Evolutionary conservation across 164 flowering plant species (phyloP), one percentile per base, ranked within the genome.

Genomic region (Magnolia changhungtana): DNA sequence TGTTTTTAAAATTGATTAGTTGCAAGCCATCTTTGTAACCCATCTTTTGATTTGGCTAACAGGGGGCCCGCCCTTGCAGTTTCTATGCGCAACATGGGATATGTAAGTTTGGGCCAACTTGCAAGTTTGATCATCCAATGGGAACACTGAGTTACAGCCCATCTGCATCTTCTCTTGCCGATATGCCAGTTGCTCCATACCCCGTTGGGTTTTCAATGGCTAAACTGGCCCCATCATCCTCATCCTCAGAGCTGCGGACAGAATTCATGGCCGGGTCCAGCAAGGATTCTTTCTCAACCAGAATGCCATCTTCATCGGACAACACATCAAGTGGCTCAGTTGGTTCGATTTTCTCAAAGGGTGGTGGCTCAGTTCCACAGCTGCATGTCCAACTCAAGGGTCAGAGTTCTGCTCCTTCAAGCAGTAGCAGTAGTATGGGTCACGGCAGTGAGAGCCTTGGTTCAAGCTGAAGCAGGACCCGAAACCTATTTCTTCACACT

Each of bases 121-220:
- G 98, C 91, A 92, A 87, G 83, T 94, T 85, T 75, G 95, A 94
- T 79, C 98, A 94, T 75, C 91, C 97, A 49, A 86, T 86, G 91
- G 91, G 89, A 70, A 74, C 84, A 18, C 78, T 94, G 74, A 89
- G 90, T 78, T 92, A 93, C 87, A 90, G 96, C 75, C 95, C 99
- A 24, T 96, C 99, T 67, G 97, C 98, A 58, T 96, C 99, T 45
- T 96, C 98, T 76, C 93, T 94, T 63, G 81, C 92, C 73, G 98
- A 93, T 81, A 85, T 93, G 89, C 95, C 99, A n/a, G 95, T 92
- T 65, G 95, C 97, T 78, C 96, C 99, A 19, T 96, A 90, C 79
- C 96, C 98, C 18, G 90, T 90, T 68, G 96, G 96, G 50, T 91
- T 93, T 71, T 88, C 92, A 2, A 70, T 85, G 29, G 94, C 87